phyloP scores from a whole-genome alignment of 306 rosid genomes.

The Urtica urens region DNA sequence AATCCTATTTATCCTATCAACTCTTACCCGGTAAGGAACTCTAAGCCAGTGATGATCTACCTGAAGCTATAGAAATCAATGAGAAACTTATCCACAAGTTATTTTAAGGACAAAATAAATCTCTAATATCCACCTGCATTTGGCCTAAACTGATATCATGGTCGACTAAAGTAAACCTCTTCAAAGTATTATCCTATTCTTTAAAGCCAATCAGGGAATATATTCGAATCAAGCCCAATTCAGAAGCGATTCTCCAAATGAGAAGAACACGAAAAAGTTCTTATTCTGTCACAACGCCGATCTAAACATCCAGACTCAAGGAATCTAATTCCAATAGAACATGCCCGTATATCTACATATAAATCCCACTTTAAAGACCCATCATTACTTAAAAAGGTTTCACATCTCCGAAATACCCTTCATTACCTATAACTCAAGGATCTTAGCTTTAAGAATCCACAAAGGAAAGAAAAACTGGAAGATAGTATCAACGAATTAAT shows the following conservation, averaged over 20 bases:
- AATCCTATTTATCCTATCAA: neutral
- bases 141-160: neutral
- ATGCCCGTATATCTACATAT: neutral
- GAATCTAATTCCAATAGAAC: neutral
- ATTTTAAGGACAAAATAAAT: neutral
- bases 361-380: neutral
- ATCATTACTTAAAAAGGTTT: neutral
- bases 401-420: neutral
- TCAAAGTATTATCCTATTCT: neutral
- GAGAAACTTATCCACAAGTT: neutral
- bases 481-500: neutral
- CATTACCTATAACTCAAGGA: neutral
- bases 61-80: neutral
- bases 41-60: neutral
- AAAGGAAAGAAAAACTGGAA: neutral
- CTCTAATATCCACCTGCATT: neutral
- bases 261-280: neutral
- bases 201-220: neutral
- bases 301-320: neutral
- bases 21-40: neutral
- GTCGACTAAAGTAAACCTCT: neutral
- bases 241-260: neutral
- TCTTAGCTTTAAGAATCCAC: no score
- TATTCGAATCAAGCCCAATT: neutral
- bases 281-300: neutral